Evolutionary conservation across 768 basidiomycete genomes (phyloP).

Genomic region (Mycena haematopus): DNA sequence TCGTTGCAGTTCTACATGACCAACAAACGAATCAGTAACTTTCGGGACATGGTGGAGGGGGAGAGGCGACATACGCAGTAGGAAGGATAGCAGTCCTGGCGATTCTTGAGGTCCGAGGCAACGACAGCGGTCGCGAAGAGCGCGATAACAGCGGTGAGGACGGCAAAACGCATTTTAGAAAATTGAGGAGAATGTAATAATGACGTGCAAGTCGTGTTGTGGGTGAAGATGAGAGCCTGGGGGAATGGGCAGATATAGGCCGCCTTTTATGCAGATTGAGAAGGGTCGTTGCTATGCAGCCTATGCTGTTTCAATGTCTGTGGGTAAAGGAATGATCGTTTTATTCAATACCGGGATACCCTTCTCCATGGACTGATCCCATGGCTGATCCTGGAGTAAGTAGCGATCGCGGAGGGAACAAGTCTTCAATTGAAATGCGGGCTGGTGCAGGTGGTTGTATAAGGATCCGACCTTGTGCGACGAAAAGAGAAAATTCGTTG

Average conservation of each 20-base stretch:
- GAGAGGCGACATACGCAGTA: neutral
- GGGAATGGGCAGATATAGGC: neutral
- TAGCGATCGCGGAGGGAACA: too few relatives aligned
- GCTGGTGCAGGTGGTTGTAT: too few relatives aligned
- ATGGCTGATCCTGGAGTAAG: too few relatives aligned
- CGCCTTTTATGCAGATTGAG: neutral
- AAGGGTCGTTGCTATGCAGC: too few relatives aligned
- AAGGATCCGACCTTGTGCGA: too few relatives aligned
- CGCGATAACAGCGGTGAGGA: conserved; percentile 5
- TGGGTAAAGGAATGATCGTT: too few relatives aligned
- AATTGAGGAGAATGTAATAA: neutral
- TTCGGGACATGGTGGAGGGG: too few relatives aligned
- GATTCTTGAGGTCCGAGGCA: neutral
- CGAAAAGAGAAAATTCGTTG: too few relatives aligned
- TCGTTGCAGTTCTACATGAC: conserved; percentile 1
- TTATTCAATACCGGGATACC: too few relatives aligned
- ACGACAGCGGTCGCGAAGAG: conserved; percentile 9
- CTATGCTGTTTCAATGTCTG: too few relatives aligned
- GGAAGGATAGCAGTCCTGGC: neutral
- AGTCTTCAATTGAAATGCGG: too few relatives aligned
- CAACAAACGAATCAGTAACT: neutral
- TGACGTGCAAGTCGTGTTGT: neutral
- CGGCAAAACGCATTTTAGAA: conserved; percentile 5
- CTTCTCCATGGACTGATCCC: too few relatives aligned
- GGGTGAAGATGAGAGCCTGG: neutral